Conservation (phyloP, 179 eudicot species). For the Silene noctiflora region DNA sequence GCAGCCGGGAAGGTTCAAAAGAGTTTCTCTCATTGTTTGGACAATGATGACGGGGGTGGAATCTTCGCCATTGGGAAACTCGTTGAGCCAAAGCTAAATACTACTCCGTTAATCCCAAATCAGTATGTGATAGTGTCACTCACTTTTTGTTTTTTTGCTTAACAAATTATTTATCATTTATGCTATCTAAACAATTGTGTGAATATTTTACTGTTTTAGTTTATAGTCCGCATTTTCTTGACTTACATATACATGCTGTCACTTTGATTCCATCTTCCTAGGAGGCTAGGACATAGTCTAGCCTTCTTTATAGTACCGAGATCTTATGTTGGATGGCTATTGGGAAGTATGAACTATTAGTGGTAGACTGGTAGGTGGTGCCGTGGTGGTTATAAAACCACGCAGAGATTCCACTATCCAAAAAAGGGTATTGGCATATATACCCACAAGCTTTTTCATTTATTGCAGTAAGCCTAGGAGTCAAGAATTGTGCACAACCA, state of each 20-base stretch:
- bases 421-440: too few species aligned
- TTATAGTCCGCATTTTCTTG: background rate
- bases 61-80: conserved; percentile 79
- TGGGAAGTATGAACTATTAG: background rate
- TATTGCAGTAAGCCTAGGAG: too few species aligned
- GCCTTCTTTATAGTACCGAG: background rate
- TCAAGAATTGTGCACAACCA: too few species aligned
- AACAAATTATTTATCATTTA: background rate
- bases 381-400: background rate
- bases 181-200: background rate
- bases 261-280: background rate
- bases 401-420: too few species aligned
- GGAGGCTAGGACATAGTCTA: background rate
- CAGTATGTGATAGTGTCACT: conserved; percentile 47
- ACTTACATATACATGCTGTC: background rate
- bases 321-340: background rate
- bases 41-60: conserved; percentile 67
- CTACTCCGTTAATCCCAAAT: conserved; percentile 59
- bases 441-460: too few species aligned
- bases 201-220: background rate
- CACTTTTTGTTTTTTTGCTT: background rate
- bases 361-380: background rate
- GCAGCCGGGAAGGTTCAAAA: conserved; percentile 59
- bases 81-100: conserved; percentile 62
- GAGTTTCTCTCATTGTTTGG: conserved; percentile 78